A percentile compares a stretch with the other conserved stretches of the same genome.
Evolutionary conservation across 371 early-diverging fungal species (phyloP).

Genomic region (Fennellomyces sp.): DNA sequence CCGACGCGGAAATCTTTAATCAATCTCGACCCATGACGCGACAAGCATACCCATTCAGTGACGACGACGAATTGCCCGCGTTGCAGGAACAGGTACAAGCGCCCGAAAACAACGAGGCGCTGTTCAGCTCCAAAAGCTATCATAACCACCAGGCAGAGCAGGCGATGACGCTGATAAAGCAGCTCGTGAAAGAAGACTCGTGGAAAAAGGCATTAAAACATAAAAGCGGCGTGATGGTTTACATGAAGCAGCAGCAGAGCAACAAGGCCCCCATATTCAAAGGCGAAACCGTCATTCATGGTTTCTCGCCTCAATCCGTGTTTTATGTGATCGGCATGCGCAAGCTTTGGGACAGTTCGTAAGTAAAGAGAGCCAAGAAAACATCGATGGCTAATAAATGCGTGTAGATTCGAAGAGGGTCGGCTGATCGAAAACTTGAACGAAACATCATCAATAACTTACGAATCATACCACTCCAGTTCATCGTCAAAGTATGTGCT

Average conservation of each 20-base stretch:
- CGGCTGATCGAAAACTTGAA: constrained; percentile 55
- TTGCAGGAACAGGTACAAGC: constrained; percentile 25
- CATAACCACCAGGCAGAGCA: constrained; percentile 47
- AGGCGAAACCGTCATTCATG: constrained; percentile 65
- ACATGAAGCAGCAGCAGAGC: constrained; percentile 36
- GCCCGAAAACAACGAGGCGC: not conserved
- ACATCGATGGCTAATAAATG: not conserved
- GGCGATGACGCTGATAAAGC: constrained; percentile 30
- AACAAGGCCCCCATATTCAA: constrained; percentile 62
- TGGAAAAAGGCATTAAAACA: constrained; percentile 76
- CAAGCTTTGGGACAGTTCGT: constrained; percentile 64
- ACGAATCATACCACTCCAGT: constrained; percentile 52
- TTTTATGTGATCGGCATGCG: constrained; percentile 73
- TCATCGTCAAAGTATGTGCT: constrained; percentile 38
- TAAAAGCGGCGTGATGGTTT: constrained; percentile 66
- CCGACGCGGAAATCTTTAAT: constrained; percentile 22
- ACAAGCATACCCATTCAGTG: constrained; percentile 40
- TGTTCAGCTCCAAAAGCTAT: constrained; percentile 30
- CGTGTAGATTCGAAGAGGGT: constrained; percentile 56
- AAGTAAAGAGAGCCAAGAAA: constrained; percentile 12
- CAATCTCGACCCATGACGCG: not conserved
- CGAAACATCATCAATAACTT: constrained; percentile 56
- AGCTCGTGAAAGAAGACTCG: constrained; percentile 28
- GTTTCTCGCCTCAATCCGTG: constrained; percentile 67
- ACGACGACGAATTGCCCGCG: constrained; percentile 41